These are phyloP conservation scores for Plicaturopsis crispa DNA, from an alignment of 768 basidiomycete species.

Conservation along the genomic window DNA sequence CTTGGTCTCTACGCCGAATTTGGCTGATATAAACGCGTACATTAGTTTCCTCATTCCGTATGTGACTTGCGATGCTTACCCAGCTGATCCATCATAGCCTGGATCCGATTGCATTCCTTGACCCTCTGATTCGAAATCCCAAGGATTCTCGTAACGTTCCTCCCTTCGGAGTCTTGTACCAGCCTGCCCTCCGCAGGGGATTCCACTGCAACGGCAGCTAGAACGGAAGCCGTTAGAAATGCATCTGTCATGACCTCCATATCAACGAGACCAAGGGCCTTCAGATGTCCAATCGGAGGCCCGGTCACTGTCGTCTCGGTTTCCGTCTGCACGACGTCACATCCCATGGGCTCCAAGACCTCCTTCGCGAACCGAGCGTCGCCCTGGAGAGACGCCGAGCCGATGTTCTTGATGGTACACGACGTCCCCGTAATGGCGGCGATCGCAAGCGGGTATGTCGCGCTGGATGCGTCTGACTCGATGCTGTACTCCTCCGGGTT, in stretches of 20 bases:
- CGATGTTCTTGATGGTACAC: slow-evolving; percentile 91
- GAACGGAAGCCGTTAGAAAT: slow-evolving; percentile 89
- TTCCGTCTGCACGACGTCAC: slow-evolving; percentile 79
- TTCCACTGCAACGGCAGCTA: slow-evolving; percentile 72
- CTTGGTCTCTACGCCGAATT: slow-evolving; percentile 88
- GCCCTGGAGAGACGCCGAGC: slow-evolving; percentile 87
- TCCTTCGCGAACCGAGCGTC: slow-evolving; percentile 93
- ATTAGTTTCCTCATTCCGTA: neutral
- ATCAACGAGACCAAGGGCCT: slow-evolving; percentile 80
- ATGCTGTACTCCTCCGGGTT: slow-evolving; percentile 83
- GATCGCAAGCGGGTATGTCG: slow-evolving; percentile 94
- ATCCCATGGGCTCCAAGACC: slow-evolving; percentile 94
- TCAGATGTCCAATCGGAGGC: slow-evolving; percentile 73
- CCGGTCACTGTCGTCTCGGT: slow-evolving; percentile 90
- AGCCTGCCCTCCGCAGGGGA: slow-evolving; percentile 41
- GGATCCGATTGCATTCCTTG: slow-evolving; percentile 96
- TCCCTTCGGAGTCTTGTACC: slow-evolving; percentile 21
- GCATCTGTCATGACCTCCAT: slow-evolving; percentile 99
- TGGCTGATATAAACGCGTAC: slow-evolving; percentile 41
- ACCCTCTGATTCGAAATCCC: slow-evolving; percentile 98
- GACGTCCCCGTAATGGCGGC: slow-evolving; percentile 96
- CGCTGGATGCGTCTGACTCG: slow-evolving; percentile 92
- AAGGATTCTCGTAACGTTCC: slow-evolving; percentile 66
- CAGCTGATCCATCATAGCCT: slow-evolving; percentile 93
- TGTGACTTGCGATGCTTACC: slow-evolving; percentile 39